These are phyloP conservation scores for Waltergamsia citrina DNA, from an alignment of 2,329 filamentous ascomycete genomes.

Conservation along the genomic window DNA sequence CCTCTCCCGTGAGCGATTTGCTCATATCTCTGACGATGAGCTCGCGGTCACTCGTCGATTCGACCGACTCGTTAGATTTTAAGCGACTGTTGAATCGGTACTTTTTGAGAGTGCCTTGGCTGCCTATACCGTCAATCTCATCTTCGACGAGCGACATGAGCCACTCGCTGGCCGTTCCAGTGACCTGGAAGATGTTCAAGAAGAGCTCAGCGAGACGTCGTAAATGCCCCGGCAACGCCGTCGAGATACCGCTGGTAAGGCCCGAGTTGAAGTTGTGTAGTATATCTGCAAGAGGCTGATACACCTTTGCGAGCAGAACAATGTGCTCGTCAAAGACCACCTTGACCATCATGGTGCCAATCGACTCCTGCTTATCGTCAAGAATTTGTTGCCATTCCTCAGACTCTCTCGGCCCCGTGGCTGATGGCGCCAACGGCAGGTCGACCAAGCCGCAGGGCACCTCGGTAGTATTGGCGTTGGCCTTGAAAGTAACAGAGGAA, in stretches of 20 bases:
- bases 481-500: constrained; percentile 18
- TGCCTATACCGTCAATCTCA: constrained; percentile 89
- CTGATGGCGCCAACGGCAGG: constrained; percentile 68
- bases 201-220: constrained; percentile 77
- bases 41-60: constrained; percentile 56
- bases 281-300: constrained; percentile 71
- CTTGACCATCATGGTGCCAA: constrained; percentile 79
- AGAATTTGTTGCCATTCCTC: constrained; percentile 84
- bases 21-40: constrained; percentile 67
- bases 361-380: constrained; percentile 64
- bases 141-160: constrained; percentile 89
- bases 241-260: constrained; percentile 75
- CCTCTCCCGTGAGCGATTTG: constrained; percentile 73
- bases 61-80: constrained; percentile 60
- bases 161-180: constrained; percentile 78
- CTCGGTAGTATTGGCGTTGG: constrained; percentile 33
- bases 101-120: constrained; percentile 62
- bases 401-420: constrained; percentile 58
- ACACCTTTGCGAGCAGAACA: constrained; percentile 79
- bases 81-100: constrained; percentile 62
- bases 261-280: constrained; percentile 78
- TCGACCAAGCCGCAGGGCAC: constrained; percentile 65
- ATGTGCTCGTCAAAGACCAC: constrained; percentile 81
- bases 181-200: constrained; percentile 92
- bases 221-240: constrained; percentile 67